Conservation (phyloP, 2,329 filamentous ascomycete species). For the Basipetospora sp. region DNA sequence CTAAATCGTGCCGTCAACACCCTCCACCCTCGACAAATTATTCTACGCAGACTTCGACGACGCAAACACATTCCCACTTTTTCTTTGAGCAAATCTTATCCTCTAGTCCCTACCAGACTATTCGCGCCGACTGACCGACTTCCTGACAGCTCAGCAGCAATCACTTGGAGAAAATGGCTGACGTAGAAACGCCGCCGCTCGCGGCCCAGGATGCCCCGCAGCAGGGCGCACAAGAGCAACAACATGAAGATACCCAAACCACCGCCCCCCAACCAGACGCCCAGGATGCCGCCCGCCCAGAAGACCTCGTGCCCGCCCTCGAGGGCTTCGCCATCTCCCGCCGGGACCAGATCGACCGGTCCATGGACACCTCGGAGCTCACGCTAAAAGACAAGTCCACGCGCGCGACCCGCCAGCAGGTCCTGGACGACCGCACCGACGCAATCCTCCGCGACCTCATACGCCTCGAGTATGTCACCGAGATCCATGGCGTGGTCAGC, state of each 20-base stretch:
- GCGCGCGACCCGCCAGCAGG: constrained; percentile 84
- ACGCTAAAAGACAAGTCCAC: constrained; percentile 77
- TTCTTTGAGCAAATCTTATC: no score
- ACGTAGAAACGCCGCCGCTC: not conserved
- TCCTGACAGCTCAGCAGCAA: not conserved
- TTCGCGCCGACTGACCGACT: not conserved
- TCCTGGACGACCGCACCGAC: constrained; percentile 81
- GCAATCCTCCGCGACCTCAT: constrained; percentile 96
- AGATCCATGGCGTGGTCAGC: constrained; percentile 87
- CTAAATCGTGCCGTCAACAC: no score
- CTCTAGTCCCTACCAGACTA: no score
- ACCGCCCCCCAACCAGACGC: not conserved
- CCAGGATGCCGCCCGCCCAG: no score
- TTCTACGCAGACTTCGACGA: no score
- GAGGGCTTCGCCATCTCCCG: constrained; percentile 6
- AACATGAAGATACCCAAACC: constrained; percentile 87
- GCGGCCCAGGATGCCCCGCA: not conserved
- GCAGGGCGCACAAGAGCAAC: constrained; percentile 88
- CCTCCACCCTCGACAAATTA: no score
- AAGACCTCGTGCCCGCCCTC: constrained; percentile 4
- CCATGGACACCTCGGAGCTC: constrained; percentile 19
- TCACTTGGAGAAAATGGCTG: not conserved
- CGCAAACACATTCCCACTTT: no score
- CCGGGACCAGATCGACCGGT: constrained; percentile 5
- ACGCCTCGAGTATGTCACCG: constrained; percentile 74